These are phyloP conservation scores for Priceomyces carsonii DNA, from an alignment of 805 yeast genomes.

Conservation along the genomic window DNA sequence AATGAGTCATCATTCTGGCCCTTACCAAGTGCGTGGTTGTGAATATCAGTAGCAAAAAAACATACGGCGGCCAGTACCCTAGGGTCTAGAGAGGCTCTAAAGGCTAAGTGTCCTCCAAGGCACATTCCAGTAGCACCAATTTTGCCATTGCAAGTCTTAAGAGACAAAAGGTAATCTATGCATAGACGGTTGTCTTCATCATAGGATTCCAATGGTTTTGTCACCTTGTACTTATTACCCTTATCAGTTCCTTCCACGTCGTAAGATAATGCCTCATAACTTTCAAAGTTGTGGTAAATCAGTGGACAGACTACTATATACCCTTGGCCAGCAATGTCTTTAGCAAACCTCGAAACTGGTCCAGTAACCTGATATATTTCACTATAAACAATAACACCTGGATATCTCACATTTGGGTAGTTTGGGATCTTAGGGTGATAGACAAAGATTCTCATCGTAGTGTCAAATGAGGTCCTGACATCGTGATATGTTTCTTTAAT, in stretches of 20 bases:
- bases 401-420: slow-evolving; percentile 78
- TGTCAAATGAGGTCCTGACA: slow-evolving; percentile 63
- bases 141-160: slow-evolving; percentile 67
- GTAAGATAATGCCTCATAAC: slow-evolving; percentile 64
- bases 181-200: slow-evolving; percentile 72
- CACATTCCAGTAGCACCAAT: slow-evolving; percentile 89
- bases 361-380: slow-evolving; percentile 85
- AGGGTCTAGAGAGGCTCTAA: slow-evolving; percentile 63
- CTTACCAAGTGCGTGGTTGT: slow-evolving; percentile 62
- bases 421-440: slow-evolving; percentile 69
- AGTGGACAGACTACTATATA: slow-evolving; percentile 79
- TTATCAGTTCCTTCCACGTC: slow-evolving; percentile 74
- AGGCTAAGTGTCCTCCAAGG: slow-evolving; percentile 81
- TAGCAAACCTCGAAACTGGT: slow-evolving; percentile 77
- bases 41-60: slow-evolving; percentile 82
- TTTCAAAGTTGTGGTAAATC: slow-evolving; percentile 72
- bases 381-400: slow-evolving; percentile 76
- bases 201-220: slow-evolving; percentile 68
- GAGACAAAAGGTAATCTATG: slow-evolving; percentile 57
- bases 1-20: slow-evolving; percentile 68
- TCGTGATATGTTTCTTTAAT: slow-evolving; percentile 67
- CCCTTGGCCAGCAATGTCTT: slow-evolving; percentile 77
- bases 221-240: slow-evolving; percentile 67
- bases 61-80: slow-evolving; percentile 69
- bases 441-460: slow-evolving; percentile 64